Evolutionary conservation across 192 early-diverging fungal species (phyloP).

Genomic region (Mortierella alpina): DNA sequence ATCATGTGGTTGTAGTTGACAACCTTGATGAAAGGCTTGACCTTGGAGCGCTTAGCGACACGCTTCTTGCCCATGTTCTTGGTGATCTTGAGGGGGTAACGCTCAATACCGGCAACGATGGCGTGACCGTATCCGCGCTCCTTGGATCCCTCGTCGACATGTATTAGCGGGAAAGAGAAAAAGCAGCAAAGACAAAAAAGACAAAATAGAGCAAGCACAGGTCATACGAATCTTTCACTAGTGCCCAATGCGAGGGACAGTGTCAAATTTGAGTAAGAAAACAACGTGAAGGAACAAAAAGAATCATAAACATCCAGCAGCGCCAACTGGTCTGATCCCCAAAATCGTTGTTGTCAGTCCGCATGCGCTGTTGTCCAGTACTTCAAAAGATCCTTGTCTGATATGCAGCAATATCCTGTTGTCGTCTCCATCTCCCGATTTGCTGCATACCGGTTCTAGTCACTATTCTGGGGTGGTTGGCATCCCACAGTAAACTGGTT

Average conservation of each 20-base stretch:
- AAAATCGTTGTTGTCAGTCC: background rate
- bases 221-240: constrained; percentile 54
- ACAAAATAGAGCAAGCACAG: constrained; percentile 29
- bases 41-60: constrained; percentile 95
- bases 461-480: no score
- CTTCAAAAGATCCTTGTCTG: no score
- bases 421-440: no score
- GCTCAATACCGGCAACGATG: constrained; percentile 97
- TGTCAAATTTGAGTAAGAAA: background rate
- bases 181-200: constrained; percentile 10
- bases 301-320: background rate
- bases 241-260: constrained; percentile 53
- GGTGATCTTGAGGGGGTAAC: constrained; percentile 98
- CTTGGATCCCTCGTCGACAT: constrained; percentile 96
- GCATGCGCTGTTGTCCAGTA: background rate
- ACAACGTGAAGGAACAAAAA: background rate
- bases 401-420: no score
- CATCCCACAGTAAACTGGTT: no score
- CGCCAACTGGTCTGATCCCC: background rate
- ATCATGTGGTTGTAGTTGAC: constrained; percentile 99
- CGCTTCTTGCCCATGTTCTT: constrained; percentile 94
- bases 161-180: constrained; percentile 35
- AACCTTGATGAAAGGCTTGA: constrained; percentile 99
- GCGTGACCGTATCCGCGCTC: constrained; percentile 98
- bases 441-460: no score